Evolutionary conservation across 75 land plant species (phyloP), one percentile per base, ranked within the genome.

Genomic region (Cupressus sempervirens): DNA sequence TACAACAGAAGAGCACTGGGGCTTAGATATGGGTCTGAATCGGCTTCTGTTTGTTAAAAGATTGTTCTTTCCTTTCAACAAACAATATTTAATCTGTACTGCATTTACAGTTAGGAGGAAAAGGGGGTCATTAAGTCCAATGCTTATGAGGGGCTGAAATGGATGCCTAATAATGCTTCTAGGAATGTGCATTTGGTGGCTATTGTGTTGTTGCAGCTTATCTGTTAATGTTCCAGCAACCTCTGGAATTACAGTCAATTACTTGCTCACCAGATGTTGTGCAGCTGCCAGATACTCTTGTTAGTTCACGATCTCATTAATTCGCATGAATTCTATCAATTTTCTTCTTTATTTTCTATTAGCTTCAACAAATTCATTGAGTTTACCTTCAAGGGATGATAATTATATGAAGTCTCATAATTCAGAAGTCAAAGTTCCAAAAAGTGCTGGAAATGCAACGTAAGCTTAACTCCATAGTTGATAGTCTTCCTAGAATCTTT

Each of bases 151-250:
- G 91, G 90, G 20, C 67, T 85, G 34, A 84, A 91, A 38, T 94
- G 89, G 45, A 43, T 79, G 72, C 43, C 87, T 20, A 81, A 88
- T 11, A 89, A 88, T 43, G 13, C 53, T 23, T 74, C 91, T 1
- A 35, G 93, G 68, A 30, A 6, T 34, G 91, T 87, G 45, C 62
- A 83, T 74, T 50, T 70, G 67, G 93, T 92, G 2, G 91, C 88
- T 1, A 92, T 90, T 46, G 92, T 92, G 54, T 84, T 88, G 4
- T 16, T 92, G 86, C 85, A 83, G 79, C 84, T 95, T 85, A 48
- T 93, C 13, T 95, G 96, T 88, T 95, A 93, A 67, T 95, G 96
- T 84, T 93, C 94, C 1, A 93, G 89, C 83, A 93, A 93, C 87
- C 75, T 92, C 73, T 91, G 93, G 91, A 92, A 92, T 82, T n/a